These are phyloP conservation scores for Umbelopsis sp. DNA, from an alignment of 192 early-diverging fungal species.

Conservation along the genomic window DNA sequence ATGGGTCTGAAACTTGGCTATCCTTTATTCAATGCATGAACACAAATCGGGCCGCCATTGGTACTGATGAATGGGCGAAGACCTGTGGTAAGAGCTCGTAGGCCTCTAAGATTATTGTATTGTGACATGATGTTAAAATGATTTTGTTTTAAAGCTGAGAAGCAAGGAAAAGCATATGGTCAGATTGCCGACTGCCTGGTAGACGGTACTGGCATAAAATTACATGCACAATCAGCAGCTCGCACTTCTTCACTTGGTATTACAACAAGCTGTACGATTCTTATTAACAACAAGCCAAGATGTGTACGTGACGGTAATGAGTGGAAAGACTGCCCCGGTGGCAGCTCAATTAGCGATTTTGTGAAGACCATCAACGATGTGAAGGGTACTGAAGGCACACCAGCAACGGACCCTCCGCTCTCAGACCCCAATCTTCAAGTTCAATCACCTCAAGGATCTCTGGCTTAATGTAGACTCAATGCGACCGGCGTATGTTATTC, in stretches of 20 bases:
- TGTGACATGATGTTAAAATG: background rate
- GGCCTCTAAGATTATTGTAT: background rate
- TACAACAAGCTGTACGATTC: constrained; percentile 60
- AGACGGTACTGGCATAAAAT: constrained; percentile 40
- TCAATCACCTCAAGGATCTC: background rate
- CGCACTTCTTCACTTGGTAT: constrained; percentile 50
- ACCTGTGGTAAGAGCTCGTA: constrained; percentile 28
- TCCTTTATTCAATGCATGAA: constrained; percentile 49
- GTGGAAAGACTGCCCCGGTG: constrained; percentile 50
- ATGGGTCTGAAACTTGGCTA: constrained; percentile 44
- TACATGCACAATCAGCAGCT: constrained; percentile 53
- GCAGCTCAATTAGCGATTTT: constrained; percentile 38
- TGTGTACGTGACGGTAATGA: constrained; percentile 65
- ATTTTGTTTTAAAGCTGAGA: background rate
- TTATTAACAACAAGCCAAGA: constrained; percentile 55
- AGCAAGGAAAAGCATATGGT: constrained; percentile 40
- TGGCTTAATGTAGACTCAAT: background rate
- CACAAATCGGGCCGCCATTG: constrained; percentile 27
- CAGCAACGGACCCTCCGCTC: background rate
- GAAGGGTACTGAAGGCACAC: background rate
- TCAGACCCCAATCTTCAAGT: background rate
- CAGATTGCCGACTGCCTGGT: constrained; percentile 45
- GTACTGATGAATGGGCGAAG: constrained; percentile 27
- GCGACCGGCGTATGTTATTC: background rate
- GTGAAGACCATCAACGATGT: constrained; percentile 40